Base-by-base conservation (phyloP, 331 rosid species). In the Rosa hybrid region DNA sequence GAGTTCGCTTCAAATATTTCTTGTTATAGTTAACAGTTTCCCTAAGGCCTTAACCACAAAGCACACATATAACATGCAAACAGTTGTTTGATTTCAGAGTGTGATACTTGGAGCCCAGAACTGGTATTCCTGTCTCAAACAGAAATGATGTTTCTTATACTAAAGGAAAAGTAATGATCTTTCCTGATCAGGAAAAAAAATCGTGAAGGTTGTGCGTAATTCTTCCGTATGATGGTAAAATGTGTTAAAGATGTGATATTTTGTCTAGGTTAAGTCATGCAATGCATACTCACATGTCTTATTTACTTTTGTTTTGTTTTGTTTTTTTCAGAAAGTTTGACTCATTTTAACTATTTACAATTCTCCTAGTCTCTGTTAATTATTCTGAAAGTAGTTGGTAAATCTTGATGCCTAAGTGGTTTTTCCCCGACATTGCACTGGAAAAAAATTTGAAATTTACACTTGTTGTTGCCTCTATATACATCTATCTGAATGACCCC, bases 111-210 rank as follows among this genome's bases (percentile, higher is more conserved):
- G 38, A 54, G 34, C 7, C 77, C 8, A 9, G 53, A 50, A 51
- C 80, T 44, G 23, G 79, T 8, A 5, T n/a, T 2, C 27, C 17
- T 76, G 18, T 53, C 38, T 76, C 4, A 76, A 76, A 62, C 64
- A 23, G 34, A 17, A 17, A 39, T 68, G 1, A 18, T 39, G 49
- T 27, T 63, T 23, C 41, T 63, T 39, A 25, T 25, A 62, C 39
- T 34, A 34, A 34, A 34, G 39, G 39, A 12, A 13, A 69, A 34
- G 8, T 39, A 59, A 75, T 6, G 20, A 13, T 64, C 42, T 14
- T 64, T 6, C 4, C 34, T 21, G 5, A 21, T 56, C 16, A 42
- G 78, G 54, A 8, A 12, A 42, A 59, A 38, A 42, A 16, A 75
- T 57, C 0, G 2, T 76, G 44, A 62, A 45, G 44, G 13, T 72